Evolutionary conservation across 768 basidiomycete species (phyloP).

Genomic region (Roridomyces roridus): DNA sequence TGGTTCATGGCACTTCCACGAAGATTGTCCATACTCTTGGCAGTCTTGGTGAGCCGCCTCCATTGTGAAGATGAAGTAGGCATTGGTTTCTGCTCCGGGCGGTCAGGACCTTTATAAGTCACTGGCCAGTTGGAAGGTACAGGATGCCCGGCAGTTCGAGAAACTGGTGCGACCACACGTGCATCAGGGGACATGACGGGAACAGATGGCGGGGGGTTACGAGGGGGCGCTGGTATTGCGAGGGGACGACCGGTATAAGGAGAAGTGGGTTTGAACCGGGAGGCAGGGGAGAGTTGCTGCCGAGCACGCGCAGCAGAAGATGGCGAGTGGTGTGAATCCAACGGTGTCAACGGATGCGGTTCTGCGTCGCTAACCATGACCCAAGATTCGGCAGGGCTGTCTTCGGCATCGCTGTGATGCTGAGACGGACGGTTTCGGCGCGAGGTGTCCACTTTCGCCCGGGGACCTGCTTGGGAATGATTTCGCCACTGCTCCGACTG

Average conservation of each 20-base stretch:
- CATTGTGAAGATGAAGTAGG: conserved; percentile 38
- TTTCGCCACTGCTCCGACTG: conserved; percentile 1
- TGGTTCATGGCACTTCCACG: conserved; percentile 39
- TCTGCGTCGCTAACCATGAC: conserved; percentile 21
- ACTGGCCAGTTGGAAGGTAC: conserved; percentile 56
- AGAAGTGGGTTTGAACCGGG: conserved; percentile 36
- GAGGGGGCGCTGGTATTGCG: conserved; percentile 43
- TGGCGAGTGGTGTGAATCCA: conserved; percentile 21
- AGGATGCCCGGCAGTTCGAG: conserved; percentile 46
- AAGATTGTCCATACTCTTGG: conserved; percentile 69
- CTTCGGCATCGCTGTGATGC: conserved; percentile 20
- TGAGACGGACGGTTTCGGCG: conserved; percentile 21
- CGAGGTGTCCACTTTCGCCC: conserved; percentile 5
- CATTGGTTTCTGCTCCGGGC: conserved; percentile 42
- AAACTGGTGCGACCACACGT: conserved; percentile 36
- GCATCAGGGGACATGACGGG: conserved; percentile 37
- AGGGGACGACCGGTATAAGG: conserved; percentile 38
- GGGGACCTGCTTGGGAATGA: conserved; percentile 1
- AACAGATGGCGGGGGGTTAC: conserved; percentile 45
- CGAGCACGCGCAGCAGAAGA: conserved; percentile 34
- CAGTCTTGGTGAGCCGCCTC: conserved; percentile 39
- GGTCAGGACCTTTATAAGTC: conserved; percentile 56
- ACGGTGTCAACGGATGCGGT: conserved; percentile 16
- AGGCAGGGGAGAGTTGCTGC: conserved; percentile 35
- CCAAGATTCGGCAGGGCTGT: conserved; percentile 20